Percentiles rank a stretch among this genome's conserved stretches.
Conservation (phyloP, 2,329 filamentous ascomycete species). For the Hypomyces rosellus region DNA sequence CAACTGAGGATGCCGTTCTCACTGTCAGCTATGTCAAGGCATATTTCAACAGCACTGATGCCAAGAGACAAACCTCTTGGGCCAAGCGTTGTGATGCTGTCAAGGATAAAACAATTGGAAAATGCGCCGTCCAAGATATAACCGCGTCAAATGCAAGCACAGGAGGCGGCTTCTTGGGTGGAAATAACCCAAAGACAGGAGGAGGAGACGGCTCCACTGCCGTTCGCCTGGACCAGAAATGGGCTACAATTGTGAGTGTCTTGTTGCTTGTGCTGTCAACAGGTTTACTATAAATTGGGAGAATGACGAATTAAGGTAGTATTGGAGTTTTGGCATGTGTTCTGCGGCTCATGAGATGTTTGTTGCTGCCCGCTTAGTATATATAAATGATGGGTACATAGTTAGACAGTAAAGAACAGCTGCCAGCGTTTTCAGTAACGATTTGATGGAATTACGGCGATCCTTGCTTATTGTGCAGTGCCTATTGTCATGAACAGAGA, state of each 20-base stretch:
- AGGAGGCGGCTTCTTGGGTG: conserved; percentile 16
- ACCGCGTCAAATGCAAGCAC: conserved; percentile 18
- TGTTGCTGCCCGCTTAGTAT: too few species aligned
- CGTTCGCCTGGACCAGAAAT: neutral
- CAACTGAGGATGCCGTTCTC: conserved; percentile 53
- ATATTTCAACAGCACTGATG: conserved; percentile 67
- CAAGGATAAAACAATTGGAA: conserved; percentile 1
- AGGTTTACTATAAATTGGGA: neutral
- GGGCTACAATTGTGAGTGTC: neutral
- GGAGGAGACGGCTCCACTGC: conserved; percentile 3
- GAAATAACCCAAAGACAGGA: neutral
- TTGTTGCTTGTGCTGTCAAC: conserved; percentile 1
- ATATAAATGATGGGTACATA: too few species aligned
- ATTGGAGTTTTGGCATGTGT: neutral
- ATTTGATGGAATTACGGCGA: neutral
- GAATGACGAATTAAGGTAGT: conserved; percentile 1
- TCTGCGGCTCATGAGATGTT: neutral
- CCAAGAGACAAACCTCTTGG: conserved; percentile 11
- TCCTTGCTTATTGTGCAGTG: too few species aligned
- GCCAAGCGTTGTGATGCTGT: conserved; percentile 12
- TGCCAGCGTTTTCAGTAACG: neutral
- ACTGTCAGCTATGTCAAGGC: conserved; percentile 66
- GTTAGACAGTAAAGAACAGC: neutral
- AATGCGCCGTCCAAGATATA: conserved; percentile 20
- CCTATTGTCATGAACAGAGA: too few species aligned